Evolutionary conservation across 116 monocot species (phyloP), one percentile per base, ranked within the genome.

Genomic region (Cymodocea nodosa): DNA sequence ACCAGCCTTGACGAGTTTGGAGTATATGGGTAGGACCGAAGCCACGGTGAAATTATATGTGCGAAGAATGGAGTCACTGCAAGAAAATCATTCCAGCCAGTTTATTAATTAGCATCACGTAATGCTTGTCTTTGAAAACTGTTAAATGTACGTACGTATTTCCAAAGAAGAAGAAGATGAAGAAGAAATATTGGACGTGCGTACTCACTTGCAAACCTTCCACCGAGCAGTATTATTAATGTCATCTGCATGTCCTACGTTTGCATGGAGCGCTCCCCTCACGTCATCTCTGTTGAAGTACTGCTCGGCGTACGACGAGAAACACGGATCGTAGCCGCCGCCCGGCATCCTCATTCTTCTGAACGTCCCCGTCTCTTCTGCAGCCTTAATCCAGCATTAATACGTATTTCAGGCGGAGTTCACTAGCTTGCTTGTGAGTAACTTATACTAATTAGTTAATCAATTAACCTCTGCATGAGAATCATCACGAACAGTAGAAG

Each of bases 311-410:
- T 93, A 80, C 15, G 58, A 65, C 10, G 85, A 85, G 79, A 71
- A 93, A 54, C 88, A 93, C 1, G 93, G 85, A 64, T 93, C 93
- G 54, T 93, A 88, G 2, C 93, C 93, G 13, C 79, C 75, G 23
- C 30, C 30, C 30, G 63, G 72, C 63, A 76, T 74, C 40, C 85
- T 74, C 48, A 66, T 75, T 19, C 79, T 80, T 57, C 77, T 72
- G 14, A 60, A 51, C 53, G 22, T 57, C 17, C 17, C 19, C 37
- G 15, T 57, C 17, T 16, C 19, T 44, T 36, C 36, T 16, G 0
- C 55, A 20, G 9, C 55, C 55, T 56, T 56, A 6, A 55, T 3
- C 3, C 30, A 30, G 3, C 30, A 30, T 30, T 30, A 30, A 30
- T 30, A 30, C n/a, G n/a, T n/a, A n/a, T n/a, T n/a, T n/a, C n/a